phyloP scores from a whole-genome alignment of 192 early-diverging fungal genomes.

The Helicostylum pulchrum region DNA sequence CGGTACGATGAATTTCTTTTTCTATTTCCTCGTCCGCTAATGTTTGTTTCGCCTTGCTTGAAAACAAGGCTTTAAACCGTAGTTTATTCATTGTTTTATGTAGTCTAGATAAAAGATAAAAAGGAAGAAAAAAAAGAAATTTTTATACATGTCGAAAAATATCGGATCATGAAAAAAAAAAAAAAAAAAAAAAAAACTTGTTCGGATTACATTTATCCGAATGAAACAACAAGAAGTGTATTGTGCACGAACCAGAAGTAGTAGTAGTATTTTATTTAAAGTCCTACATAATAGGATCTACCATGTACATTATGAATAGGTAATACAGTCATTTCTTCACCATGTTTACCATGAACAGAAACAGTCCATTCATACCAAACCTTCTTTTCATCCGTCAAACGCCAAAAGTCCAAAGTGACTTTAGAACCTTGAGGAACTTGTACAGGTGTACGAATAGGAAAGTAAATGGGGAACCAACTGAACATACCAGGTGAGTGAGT shows the following conservation, averaged over 20 bases:
- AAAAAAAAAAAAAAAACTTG: conserved; percentile 2
- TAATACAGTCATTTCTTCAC: conserved; percentile 37
- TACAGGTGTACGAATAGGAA: conserved; percentile 79
- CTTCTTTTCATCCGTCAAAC: conserved; percentile 69
- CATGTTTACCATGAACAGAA: conserved; percentile 27
- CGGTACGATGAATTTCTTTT: conserved; percentile 22
- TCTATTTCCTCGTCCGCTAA: background rate
- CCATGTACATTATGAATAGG: conserved; percentile 70
- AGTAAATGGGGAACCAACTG: conserved; percentile 98
- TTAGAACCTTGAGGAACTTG: conserved; percentile 54
- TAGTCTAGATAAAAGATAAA: background rate
- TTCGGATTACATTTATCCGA: too few species aligned
- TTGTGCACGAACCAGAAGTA: background rate
- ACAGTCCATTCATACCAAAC: conserved; percentile 98
- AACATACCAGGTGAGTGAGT: conserved; percentile 94
- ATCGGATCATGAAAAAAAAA: background rate
- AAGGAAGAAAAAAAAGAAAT: background rate
- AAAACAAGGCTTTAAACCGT: conserved; percentile 12
- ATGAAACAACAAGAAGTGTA: too few species aligned
- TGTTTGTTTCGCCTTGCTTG: conserved; percentile 1
- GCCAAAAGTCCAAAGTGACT: conserved; percentile 82
- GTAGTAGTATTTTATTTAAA: conserved; percentile 34
- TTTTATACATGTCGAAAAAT: background rate
- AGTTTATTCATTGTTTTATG: background rate
- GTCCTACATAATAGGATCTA: conserved; percentile 75